phyloP scores from a whole-genome alignment of 2,329 filamentous ascomycete species.

The Escovopsis sp. region DNA sequence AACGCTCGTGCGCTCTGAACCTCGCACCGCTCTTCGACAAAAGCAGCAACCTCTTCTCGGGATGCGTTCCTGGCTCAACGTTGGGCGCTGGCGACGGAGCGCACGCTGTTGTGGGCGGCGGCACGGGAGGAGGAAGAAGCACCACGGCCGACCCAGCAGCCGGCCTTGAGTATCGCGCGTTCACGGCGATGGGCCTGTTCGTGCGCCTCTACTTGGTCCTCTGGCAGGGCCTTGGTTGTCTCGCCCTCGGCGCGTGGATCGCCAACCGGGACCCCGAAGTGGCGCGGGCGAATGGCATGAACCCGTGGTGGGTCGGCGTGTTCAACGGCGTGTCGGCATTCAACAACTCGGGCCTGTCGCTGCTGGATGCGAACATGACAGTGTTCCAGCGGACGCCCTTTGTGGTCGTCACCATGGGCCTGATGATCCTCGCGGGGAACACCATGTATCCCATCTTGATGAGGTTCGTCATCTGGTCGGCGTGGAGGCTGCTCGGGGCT shows the following conservation, averaged over 20 bases:
- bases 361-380: conserved; percentile 51
- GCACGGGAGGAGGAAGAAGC: neutral
- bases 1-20: no score
- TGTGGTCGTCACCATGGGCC: conserved; percentile 36
- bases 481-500: neutral
- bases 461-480: conserved; percentile 42
- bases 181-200: conserved; percentile 41
- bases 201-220: conserved; percentile 45
- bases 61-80: no score
- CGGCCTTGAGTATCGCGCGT: conserved; percentile 41
- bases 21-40: no score
- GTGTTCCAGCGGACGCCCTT: conserved; percentile 40
- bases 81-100: no score
- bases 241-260: conserved; percentile 50
- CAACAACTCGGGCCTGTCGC: conserved; percentile 56
- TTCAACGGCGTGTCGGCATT: conserved; percentile 56
- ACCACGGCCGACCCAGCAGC: neutral
- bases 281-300: conserved; percentile 39
- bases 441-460: conserved; percentile 52
- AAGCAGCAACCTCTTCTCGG: no score
- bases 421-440: conserved; percentile 49
- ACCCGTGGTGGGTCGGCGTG: conserved; percentile 53
- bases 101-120: no score
- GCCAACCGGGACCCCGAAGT: conserved; percentile 32
- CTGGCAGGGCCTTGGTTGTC: conserved; percentile 43